phyloP scores from a whole-genome alignment of 352 stramenopile species.

The Globisporangium canariense region DNA sequence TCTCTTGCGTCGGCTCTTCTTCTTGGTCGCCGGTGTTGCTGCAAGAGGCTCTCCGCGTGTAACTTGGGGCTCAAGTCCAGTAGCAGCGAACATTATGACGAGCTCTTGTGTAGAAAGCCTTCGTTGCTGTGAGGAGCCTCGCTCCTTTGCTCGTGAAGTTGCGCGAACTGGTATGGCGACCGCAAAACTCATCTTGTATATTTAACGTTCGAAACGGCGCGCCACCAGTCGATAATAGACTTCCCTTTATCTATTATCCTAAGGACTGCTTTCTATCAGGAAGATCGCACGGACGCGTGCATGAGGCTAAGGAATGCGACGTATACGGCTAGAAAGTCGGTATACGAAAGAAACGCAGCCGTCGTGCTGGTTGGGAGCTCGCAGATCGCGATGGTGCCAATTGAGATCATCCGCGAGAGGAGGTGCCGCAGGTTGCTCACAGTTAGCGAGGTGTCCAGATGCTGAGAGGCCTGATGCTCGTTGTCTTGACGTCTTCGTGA shows the following conservation, averaged over 20 bases:
- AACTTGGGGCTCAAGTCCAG: neutral
- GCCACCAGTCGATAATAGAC: neutral
- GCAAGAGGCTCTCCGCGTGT: neutral
- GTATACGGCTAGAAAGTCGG: slow-evolving; percentile 61
- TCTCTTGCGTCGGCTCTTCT: slow-evolving; percentile 24
- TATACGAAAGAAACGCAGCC: slow-evolving; percentile 51
- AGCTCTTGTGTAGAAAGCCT: neutral
- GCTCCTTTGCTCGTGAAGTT: too few species aligned
- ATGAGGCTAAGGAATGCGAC: slow-evolving; percentile 39
- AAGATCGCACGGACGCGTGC: slow-evolving; percentile 12
- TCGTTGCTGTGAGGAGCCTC: neutral
- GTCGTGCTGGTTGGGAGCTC: slow-evolving; percentile 29
- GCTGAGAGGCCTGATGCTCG: neutral
- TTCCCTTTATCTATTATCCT: neutral
- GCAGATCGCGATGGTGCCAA: slow-evolving; percentile 23
- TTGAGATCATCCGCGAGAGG: slow-evolving; percentile 37
- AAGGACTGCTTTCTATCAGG: neutral
- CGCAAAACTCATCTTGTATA: neutral
- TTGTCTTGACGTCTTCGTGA: neutral
- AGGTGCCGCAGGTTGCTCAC: slow-evolving; percentile 38
- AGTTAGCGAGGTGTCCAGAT: slow-evolving; percentile 5
- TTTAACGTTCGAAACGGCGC: neutral
- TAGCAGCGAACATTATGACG: neutral
- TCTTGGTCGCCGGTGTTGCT: slow-evolving; percentile 1
- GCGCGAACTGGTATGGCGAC: neutral